phyloP scores from a whole-genome alignment of 1,284 basidiomycete genomes.

The Malassezia vespertilionis region DNA sequence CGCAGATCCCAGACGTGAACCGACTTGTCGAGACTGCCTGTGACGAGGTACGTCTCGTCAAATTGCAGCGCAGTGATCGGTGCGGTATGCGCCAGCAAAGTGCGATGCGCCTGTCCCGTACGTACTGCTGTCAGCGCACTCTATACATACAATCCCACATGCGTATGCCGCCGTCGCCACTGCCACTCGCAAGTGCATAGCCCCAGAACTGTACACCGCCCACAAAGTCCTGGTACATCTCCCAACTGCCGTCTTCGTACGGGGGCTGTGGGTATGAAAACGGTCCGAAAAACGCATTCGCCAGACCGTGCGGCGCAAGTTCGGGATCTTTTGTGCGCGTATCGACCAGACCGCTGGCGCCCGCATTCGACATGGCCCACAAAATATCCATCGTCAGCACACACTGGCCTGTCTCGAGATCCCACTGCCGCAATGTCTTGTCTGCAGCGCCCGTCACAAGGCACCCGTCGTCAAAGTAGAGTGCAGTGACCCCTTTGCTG shows the following conservation, averaged over 20 bases:
- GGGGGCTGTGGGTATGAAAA: constrained; percentile 62
- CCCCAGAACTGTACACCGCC: constrained; percentile 98
- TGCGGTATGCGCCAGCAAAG: constrained; percentile 80
- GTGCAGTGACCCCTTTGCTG: constrained; percentile 74
- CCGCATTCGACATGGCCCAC: constrained; percentile 93
- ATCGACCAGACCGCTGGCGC: background rate
- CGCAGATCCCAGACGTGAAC: constrained; percentile 70
- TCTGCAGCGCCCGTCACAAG: constrained; percentile 93
- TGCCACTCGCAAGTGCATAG: constrained; percentile 89
- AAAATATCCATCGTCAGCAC: constrained; percentile 99
- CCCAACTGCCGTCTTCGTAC: constrained; percentile 75
- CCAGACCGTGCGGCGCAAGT: constrained; percentile 18
- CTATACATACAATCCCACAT: constrained; percentile 99
- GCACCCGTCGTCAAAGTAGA: constrained; percentile 91
- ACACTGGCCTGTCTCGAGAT: constrained; percentile 88
- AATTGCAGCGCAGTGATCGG: constrained; percentile 93
- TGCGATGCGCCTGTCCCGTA: constrained; percentile 90
- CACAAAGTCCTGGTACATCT: constrained; percentile 94
- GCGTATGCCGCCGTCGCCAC: constrained; percentile 86
- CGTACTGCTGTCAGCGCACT: too few species aligned
- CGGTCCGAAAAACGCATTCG: constrained; percentile 51
- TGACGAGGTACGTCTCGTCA: constrained; percentile 84
- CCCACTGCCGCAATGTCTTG: constrained; percentile 97
- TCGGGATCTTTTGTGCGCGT: background rate
- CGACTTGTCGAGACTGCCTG: constrained; percentile 86